Base-by-base conservation (phyloP, 371 early-diverging fungal genomes). In the Mucor saturninus region DNA sequence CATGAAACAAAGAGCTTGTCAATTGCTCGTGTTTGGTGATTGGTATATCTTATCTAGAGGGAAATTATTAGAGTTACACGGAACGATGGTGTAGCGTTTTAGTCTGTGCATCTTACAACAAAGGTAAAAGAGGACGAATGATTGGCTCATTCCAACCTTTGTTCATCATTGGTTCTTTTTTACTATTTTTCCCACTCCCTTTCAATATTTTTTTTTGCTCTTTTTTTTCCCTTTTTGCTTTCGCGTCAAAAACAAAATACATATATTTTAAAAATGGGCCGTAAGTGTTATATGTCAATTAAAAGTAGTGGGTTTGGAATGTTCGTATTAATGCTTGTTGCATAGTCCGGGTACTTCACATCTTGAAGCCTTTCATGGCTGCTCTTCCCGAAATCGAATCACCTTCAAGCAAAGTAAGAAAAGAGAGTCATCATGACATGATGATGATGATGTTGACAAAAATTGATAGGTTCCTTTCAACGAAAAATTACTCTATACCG, bases 401-500 rank as follows among this genome's bases (percentile, higher is more conserved):
- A 40, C 99, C 99, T 39, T 95, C 93, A 76, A 89, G 97, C 80
- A 98, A 96, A 90, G 97, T 95, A 81, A 57, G 61, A 53, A 35
- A 35, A 35, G 35, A 35, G 4, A 21, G 21, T 21, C 21, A 21
- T 21, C 21, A n/a, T 37, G 35, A 58, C 11, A 46, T 50, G 40
- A 63, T 37, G 50, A 64, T 51, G 59, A 64, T 15, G 32, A 46
- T 53, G 62, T 52, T 53, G 58, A 60, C 11, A 49, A 35, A 54
- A 28, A 32, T 46, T 49, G 32, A 49, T 67, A 95, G 94, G 88
- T 98, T 43, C 93, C 95, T 62, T 98, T 99, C 85, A 89, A 94
- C 66, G 98, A 99, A 83, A 99, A 96, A 83, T 88, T 99, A 61
- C 86, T 99, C 70, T 99, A 99, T 98, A 99, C 99, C 32, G 94